Percentiles rank a stretch among this genome's conserved stretches.
Conservation (phyloP, 2,329 filamentous ascomycete genomes). For the Stylonectria norvegica region DNA sequence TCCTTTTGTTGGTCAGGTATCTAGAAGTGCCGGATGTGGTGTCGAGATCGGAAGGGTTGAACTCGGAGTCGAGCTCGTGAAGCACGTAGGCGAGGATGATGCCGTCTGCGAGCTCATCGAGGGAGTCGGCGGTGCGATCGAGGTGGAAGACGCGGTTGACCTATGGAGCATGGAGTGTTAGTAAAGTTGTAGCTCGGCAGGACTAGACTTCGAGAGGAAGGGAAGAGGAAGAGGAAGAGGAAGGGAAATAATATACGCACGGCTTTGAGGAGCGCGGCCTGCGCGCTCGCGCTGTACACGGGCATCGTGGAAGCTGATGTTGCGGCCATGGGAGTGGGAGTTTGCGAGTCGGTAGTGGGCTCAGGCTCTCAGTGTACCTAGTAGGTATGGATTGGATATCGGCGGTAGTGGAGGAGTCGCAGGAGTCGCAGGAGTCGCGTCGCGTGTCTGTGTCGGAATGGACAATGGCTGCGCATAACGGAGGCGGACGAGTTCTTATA, state of each 20-base stretch:
- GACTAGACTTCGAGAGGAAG: constrained; percentile 17
- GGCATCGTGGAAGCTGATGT: constrained; percentile 31
- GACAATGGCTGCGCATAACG: constrained; percentile 21
- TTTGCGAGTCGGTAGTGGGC: too few species aligned
- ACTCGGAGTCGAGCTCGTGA: constrained; percentile 55
- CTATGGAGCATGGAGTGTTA: constrained; percentile 16
- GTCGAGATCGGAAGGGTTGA: constrained; percentile 53
- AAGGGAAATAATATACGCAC: constrained; percentile 35
- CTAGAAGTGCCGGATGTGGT: constrained; percentile 41
- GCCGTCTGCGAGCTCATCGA: constrained; percentile 52
- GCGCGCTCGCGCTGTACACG: constrained; percentile 40
- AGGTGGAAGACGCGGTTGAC: constrained; percentile 42
- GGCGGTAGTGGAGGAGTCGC: too few species aligned
- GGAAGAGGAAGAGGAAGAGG: constrained; percentile 6
- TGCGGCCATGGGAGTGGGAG: constrained; percentile 7
- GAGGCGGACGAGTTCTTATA: constrained; percentile 8
- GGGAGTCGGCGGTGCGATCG: constrained; percentile 44
- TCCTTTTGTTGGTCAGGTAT: constrained; percentile 49
- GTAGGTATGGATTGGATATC: too few species aligned
- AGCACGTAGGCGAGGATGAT: constrained; percentile 53
- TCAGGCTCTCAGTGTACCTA: not conserved
- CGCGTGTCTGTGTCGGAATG: constrained; percentile 21
- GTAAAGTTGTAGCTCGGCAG: constrained; percentile 1
- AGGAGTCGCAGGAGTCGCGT: constrained; percentile 19
- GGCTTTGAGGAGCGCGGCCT: constrained; percentile 56